Evolutionary conservation across 768 basidiomycete species (phyloP).

Genomic region (Macrolepiota fuliginosa): DNA sequence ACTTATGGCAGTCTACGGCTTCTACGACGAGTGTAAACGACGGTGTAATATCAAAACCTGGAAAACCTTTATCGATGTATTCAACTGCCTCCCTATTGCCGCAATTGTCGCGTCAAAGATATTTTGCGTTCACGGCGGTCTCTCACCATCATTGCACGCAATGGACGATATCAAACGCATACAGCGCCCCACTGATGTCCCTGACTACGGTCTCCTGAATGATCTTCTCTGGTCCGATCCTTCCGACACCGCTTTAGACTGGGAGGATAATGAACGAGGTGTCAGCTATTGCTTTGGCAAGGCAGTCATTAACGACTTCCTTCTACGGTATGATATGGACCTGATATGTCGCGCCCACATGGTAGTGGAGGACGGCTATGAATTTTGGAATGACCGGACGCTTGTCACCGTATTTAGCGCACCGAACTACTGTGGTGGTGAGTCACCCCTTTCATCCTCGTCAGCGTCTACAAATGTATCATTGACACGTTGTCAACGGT

Average conservation of each 20-base stretch:
- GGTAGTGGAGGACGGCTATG: constrained; percentile 99
- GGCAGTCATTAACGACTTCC: constrained; percentile 93
- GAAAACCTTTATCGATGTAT: constrained; percentile 99
- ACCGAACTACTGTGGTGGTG: constrained; percentile 95
- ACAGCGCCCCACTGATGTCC: constrained; percentile 96
- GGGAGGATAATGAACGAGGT: constrained; percentile 99
- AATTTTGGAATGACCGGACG: constrained; percentile 99
- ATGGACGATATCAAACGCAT: constrained; percentile 99
- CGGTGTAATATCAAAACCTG: constrained; percentile 99
- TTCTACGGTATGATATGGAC: constrained; percentile 96
- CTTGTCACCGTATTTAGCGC: constrained; percentile 98
- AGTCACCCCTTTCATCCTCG: constrained; percentile 24
- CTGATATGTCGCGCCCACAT: constrained; percentile 99
- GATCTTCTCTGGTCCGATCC: constrained; percentile 99
- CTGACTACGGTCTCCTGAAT: constrained; percentile 95
- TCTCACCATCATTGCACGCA: constrained; percentile 87
- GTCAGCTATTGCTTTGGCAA: constrained; percentile 99
- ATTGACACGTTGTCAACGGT: constrained; percentile 17
- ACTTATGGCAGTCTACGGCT: constrained; percentile 80
- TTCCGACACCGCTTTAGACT: constrained; percentile 94
- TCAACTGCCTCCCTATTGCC: constrained; percentile 98
- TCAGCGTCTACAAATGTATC: constrained; percentile 12
- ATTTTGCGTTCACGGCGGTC: constrained; percentile 97
- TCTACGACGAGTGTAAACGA: constrained; percentile 99
- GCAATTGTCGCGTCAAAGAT: constrained; percentile 99